Evolutionary conservation across 192 early-diverging fungal genomes (phyloP), one percentile per base, ranked within the genome.

Genomic region (Pilaira anomala): DNA sequence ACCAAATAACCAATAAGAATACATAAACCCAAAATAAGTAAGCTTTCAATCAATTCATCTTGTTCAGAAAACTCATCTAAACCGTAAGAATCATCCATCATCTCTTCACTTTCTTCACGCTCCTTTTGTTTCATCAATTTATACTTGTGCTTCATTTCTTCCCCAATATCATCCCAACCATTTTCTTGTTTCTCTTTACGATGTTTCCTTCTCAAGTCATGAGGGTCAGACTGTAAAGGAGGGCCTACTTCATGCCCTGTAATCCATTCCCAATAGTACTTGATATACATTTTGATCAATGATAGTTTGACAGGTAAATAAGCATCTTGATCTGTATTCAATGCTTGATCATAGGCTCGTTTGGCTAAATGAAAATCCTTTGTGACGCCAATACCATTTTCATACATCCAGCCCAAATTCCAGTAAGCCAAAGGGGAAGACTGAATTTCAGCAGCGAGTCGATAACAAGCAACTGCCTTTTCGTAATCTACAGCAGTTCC

Each of bases 401-500:
- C 95, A 72, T 96, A 80, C 93, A 98, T 96, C 86, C 88, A 97
- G 3, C 92, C 97, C 1, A 98, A 77, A 65, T 94, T 97, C 88
- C 89, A 98, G 92, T 97, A 95, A 2, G 94, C 97, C 67, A 97
- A 72, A 6, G 90, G 75, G 54, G 85, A 91, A 7, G 62, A 66
- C 30, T 93, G 88, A 19, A 62, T 63, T 26, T 95, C 88, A 1
- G 93, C 91, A 11, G 95, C 92, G 1, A 92, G 77, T 16, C 81
- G 78, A 74, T 98, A 98, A 39, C 92, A 91, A 6, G 87, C 73
- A 0, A 87, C 90, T 0, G 97, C 97, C 55, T 79, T 83, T 46
- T 85, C 84, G 39, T 78, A 83, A 71, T 90, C 87, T 2, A 75
- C 78, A 19, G 66, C 56, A 9, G 80, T 80, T 40, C 93, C 93